Conservation (phyloP, 257 asterid species). For the Nicotiana otophora region DNA sequence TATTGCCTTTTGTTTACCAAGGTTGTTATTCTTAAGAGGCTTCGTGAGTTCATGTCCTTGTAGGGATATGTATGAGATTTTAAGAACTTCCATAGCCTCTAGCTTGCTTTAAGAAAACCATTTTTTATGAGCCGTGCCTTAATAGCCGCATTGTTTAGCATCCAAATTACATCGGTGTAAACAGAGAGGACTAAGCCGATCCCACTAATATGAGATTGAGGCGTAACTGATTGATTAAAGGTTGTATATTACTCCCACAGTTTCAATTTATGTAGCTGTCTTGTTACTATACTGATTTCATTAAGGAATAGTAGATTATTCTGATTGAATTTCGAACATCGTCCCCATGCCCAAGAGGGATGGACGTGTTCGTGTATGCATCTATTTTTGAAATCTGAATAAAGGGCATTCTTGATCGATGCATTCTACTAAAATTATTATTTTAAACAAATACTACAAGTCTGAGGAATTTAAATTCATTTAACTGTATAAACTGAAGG, state of each 20-base stretch:
- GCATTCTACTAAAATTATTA: background rate
- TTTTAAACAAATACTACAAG: background rate
- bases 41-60: background rate
- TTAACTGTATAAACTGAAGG: background rate
- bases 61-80: background rate
- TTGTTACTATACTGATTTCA: background rate
- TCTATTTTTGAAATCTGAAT: too few relatives aligned
- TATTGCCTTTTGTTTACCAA: background rate
- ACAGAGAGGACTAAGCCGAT: background rate
- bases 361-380: too few relatives aligned
- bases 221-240: background rate
- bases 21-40: background rate
- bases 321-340: background rate
- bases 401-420: too few relatives aligned
- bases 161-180: background rate
- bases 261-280: background rate
- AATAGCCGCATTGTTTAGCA: background rate
- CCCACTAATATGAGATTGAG: background rate
- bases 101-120: background rate
- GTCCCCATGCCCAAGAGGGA: too few relatives aligned
- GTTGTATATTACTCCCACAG: background rate
- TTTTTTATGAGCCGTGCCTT: background rate
- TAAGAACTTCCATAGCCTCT: background rate
- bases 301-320: too few relatives aligned
- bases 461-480: background rate